Base-by-base conservation (phyloP, 2,329 filamentous ascomycete species). In the Didymella arachidicola region DNA sequence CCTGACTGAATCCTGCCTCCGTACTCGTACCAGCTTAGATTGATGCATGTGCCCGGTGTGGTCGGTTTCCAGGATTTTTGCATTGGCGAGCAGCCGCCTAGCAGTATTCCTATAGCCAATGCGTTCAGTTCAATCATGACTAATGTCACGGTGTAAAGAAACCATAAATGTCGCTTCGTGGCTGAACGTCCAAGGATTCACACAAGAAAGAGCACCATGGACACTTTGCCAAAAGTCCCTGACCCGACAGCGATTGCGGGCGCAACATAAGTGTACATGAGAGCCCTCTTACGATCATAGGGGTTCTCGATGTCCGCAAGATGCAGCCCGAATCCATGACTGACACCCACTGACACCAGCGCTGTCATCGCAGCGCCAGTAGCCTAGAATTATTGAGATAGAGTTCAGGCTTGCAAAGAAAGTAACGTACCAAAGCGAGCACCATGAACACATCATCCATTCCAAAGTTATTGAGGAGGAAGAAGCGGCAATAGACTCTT, bases 1-100 rank as follows among this genome's bases (percentile, higher is more conserved):
- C 30, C 16, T 34, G 30, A 7, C 8, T 34, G 30, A 34, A 34
- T 34, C 14, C 30, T 34, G 14, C 30, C 30, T 16, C 30, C 30
- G 30, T 34, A 34, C 30, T 34, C 30, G 30, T 16, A 34, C 14
- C 16, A 34, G 4, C 16, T 16, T 16, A 12, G 30, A 16, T 16
- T 34, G 30, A 34, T 16, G 30, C 30, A 34, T 16, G 30, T 34
- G 30, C 30, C 30, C 5, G 30, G 30, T 34, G 12, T 34, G 30
- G 30, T 34, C 2, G 30, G 54, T 19, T 38, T 32, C 54, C 54
- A 57, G 5, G 39, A 8, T 22, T 57, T 57, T 36, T 53, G 22
- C 41, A 47, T 53, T 18, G 54, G 54, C 8, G 47, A 39, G 26
- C 54, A 57, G 3, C 32, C 19, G n/a, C 54, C 48, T 3, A 53